These are phyloP conservation scores for Marsdenia floribunda DNA, from an alignment of 257 asterid genomes.

Conservation along the genomic window DNA sequence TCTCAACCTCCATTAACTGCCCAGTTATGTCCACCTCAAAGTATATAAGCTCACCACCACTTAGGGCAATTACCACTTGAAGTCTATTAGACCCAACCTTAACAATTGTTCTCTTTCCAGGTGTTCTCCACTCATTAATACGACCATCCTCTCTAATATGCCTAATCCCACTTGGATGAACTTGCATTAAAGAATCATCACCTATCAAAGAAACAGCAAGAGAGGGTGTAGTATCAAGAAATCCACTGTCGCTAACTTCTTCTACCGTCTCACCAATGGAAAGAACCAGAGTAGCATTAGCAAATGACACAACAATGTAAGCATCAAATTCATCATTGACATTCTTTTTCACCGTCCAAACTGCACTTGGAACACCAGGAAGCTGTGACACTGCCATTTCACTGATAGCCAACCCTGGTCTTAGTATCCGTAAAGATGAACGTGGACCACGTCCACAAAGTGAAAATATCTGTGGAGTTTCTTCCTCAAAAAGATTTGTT, in stretches of 20 bases:
- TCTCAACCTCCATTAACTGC: constrained; percentile 97
- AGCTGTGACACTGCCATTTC: constrained; percentile 99
- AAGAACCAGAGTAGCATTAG: constrained; percentile 98
- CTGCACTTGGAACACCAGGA: constrained; percentile 99
- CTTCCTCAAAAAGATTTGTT: constrained; percentile 84
- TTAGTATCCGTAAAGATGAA: constrained; percentile 72
- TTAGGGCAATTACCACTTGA: constrained; percentile 97
- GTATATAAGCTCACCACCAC: constrained; percentile 96
- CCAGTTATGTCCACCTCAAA: constrained; percentile 98
- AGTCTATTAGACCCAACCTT: constrained; percentile 96
- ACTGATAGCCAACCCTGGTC: constrained; percentile 97
- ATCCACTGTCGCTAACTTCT: constrained; percentile 99
- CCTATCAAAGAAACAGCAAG: constrained; percentile 95
- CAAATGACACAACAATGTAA: constrained; percentile 92
- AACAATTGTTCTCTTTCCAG: constrained; percentile 97
- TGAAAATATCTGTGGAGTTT: constrained; percentile 88
- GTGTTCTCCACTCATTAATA: constrained; percentile 98
- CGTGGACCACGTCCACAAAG: constrained; percentile 99
- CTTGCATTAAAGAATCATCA: constrained; percentile 99
- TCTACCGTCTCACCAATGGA: constrained; percentile 99
- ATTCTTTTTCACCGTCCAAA: constrained; percentile 96
- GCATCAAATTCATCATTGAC: constrained; percentile 96
- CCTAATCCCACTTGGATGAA: constrained; percentile 96
- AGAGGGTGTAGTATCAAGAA: constrained; percentile 95
- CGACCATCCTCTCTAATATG: constrained; percentile 99